Percentiles rank a stretch among this genome's conserved stretches.
These are phyloP conservation scores for Puya raimondii DNA, from an alignment of 176 grass and related monocot species.

Conservation along the genomic window DNA sequence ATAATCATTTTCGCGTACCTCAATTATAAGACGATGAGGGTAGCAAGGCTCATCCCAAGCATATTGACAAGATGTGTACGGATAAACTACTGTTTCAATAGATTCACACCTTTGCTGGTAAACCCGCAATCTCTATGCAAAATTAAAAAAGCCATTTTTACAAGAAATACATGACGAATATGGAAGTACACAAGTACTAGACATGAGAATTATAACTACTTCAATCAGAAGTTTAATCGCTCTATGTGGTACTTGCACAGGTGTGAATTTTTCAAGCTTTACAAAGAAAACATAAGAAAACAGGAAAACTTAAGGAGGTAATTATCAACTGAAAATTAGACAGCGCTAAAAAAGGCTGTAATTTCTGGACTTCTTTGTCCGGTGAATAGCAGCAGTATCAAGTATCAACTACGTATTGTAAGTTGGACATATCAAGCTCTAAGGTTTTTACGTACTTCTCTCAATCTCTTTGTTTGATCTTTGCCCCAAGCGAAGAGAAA, in stretches of 20 bases:
- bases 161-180: background rate
- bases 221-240: background rate
- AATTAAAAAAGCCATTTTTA: conserved; percentile 18
- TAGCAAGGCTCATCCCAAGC: conserved; percentile 98
- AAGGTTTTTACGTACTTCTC: too few species aligned
- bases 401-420: too few species aligned
- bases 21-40: conserved; percentile 81
- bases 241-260: background rate
- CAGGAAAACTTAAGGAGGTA: too few species aligned
- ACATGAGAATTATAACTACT: background rate
- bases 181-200: background rate
- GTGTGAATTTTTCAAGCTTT: too few species aligned
- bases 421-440: too few species aligned
- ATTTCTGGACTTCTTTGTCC: too few species aligned
- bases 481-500: too few species aligned
- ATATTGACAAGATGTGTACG: conserved; percentile 85
- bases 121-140: conserved; percentile 78
- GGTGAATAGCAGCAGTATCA: too few species aligned
- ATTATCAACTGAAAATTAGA: too few species aligned
- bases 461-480: too few species aligned
- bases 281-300: too few species aligned
- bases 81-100: conserved; percentile 83
- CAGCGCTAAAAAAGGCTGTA: too few species aligned
- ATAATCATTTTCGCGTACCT: conserved; percentile 30
- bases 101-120: conserved; percentile 94